Evolutionary conservation across 1,139 yeast genomes (phyloP).

Genomic region (Arxiozyma bovina): DNA sequence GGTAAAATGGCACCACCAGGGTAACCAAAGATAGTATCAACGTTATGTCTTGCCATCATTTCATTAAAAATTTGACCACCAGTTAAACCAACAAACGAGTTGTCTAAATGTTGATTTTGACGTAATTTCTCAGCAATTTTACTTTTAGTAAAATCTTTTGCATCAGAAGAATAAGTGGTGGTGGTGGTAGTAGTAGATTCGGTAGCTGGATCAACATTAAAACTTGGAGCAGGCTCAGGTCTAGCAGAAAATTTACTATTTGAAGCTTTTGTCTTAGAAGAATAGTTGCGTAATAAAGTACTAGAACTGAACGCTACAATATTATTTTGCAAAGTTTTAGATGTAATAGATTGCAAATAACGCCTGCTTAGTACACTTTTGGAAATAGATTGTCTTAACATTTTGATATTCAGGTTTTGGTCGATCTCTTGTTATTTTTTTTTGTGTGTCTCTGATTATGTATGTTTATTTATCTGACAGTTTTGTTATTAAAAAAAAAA

Average conservation of each 20-base stretch:
- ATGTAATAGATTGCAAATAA: conserved; percentile 1
- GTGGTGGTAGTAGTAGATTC: not conserved
- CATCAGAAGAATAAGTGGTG: not conserved
- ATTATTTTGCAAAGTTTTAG: not conserved
- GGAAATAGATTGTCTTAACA: conserved; percentile 2
- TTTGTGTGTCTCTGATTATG: not conserved
- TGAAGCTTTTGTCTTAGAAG: not conserved
- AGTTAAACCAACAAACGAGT: conserved; percentile 83
- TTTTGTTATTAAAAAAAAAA: not conserved
- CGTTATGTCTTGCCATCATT: conserved; percentile 95
- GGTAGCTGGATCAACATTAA: conserved; percentile 28
- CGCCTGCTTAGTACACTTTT: conserved; percentile 1
- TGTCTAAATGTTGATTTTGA: conserved; percentile 44
- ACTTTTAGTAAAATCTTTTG: not conserved
- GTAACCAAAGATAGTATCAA: conserved; percentile 79
- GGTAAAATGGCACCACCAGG: conserved; percentile 99
- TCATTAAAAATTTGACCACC: conserved; percentile 98
- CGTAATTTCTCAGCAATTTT: conserved; percentile 8
- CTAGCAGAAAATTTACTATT: conserved; percentile 18
- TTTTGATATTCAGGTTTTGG: not conserved
- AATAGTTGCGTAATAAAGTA: not conserved
- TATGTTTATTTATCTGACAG: not conserved
- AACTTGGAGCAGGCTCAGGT: conserved; percentile 47
- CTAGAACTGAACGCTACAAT: conserved; percentile 1
- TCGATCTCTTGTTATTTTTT: not conserved